Conservation (phyloP, 805 yeast genomes). For the Groenewaldozyma tartarivorans region DNA sequence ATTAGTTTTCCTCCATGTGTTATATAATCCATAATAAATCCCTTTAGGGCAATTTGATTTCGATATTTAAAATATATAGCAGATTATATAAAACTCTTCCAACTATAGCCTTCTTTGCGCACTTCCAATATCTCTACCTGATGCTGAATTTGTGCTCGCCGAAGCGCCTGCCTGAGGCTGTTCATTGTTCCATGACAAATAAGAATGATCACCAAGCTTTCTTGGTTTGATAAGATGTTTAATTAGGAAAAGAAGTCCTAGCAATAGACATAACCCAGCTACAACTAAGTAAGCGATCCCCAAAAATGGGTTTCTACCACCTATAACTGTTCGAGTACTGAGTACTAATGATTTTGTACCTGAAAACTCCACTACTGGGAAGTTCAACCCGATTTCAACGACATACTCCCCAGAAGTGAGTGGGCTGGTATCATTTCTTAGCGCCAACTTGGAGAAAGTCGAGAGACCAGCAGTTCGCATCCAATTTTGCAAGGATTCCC, state of each 20-base stretch:
- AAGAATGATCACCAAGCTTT: constrained; percentile 72
- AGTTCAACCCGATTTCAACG: constrained; percentile 60
- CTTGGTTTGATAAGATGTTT: constrained; percentile 83
- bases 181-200: constrained; percentile 38
- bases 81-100: no score
- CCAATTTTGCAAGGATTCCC: constrained; percentile 94
- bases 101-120: constrained; percentile 3
- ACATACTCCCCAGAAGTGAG: constrained; percentile 61
- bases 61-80: no score
- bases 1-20: no score
- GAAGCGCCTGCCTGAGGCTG: constrained; percentile 7
- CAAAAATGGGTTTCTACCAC: constrained; percentile 77
- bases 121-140: constrained; percentile 5
- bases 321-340: constrained; percentile 73
- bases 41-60: no score
- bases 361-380: constrained; percentile 73
- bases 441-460: constrained; percentile 72
- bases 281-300: constrained; percentile 81
- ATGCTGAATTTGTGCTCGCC: constrained; percentile 1
- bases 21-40: no score
- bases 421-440: constrained; percentile 52
- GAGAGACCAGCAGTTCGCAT: constrained; percentile 96
- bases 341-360: constrained; percentile 81
- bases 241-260: constrained; percentile 65
- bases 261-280: constrained; percentile 63